A percentile compares a stretch with the other conserved stretches of the same genome.
phyloP scores from a whole-genome alignment of 192 early-diverging fungal genomes.

The Dissophora ornata region DNA sequence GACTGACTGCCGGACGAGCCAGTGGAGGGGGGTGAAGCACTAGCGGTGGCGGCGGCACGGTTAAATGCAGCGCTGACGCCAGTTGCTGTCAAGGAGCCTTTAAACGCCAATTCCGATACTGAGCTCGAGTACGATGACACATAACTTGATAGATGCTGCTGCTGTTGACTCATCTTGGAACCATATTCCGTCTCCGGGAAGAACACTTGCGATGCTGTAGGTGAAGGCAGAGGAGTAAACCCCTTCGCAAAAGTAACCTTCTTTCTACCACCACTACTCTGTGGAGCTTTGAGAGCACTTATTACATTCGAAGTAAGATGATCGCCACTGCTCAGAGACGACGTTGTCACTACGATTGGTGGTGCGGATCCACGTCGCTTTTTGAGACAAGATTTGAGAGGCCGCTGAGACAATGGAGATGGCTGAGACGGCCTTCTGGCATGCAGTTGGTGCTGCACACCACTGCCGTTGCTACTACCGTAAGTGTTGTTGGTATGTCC shows the following conservation, averaged over 20 bases:
- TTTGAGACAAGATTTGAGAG: slow-evolving; percentile 42
- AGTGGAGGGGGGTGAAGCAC: background rate
- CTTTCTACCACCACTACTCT: slow-evolving; percentile 18
- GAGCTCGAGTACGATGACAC: background rate
- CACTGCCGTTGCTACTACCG: background rate
- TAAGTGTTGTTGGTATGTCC: background rate
- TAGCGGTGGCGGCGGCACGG: background rate
- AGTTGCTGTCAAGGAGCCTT: background rate
- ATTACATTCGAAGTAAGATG: no score
- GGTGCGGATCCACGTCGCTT: background rate
- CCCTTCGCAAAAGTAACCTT: slow-evolving; percentile 45
- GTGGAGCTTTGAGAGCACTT: no score
- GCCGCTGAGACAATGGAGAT: background rate
- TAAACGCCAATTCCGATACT: background rate
- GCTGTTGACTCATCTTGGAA: background rate
- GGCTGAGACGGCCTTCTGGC: background rate
- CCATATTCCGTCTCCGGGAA: background rate
- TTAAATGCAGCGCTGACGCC: background rate
- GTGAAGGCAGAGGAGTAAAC: slow-evolving; percentile 30
- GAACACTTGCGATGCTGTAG: slow-evolving; percentile 23
- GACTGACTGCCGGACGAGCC: background rate
- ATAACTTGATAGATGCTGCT: background rate
- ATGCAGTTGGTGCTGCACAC: background rate
- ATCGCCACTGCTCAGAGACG: background rate
- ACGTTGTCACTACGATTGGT: background rate